Percentiles rank a stretch among this genome's conserved stretches.
Conservation (phyloP, 1,139 yeast species). For the Diutina ranongensis region DNA sequence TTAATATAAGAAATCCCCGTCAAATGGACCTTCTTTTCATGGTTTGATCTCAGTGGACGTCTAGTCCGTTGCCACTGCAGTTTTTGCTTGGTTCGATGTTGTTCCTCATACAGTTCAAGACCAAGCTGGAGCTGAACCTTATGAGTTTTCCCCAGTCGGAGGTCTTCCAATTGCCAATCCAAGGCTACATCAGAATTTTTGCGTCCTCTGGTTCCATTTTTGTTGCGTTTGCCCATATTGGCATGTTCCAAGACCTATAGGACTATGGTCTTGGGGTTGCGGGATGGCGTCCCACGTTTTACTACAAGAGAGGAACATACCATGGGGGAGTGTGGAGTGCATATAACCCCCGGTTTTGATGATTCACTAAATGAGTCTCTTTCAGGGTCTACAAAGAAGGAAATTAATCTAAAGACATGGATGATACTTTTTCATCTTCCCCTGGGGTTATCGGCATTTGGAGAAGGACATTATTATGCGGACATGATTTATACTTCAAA, state of each 20-base stretch:
- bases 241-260: conserved; percentile 1
- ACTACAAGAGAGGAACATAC: too few relatives aligned
- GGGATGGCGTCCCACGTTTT: background rate
- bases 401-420: too few relatives aligned
- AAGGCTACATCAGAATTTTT: background rate
- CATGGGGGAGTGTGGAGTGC: background rate
- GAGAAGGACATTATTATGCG: too few relatives aligned
- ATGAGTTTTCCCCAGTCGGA: background rate
- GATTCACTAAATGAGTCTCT: too few relatives aligned
- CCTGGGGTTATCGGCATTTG: too few relatives aligned
- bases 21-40: background rate
- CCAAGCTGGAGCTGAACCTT: background rate
- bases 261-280: background rate
- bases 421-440: too few relatives aligned
- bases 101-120: conserved; percentile 3
- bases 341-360: too few relatives aligned
- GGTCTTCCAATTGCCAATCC: conserved; percentile 4
- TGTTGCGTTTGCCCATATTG: conserved; percentile 4
- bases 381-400: too few relatives aligned
- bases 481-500: too few relatives aligned
- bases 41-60: background rate
- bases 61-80: background rate
- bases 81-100: background rate
- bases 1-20: conserved; percentile 31
- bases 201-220: background rate